phyloP scores from a whole-genome alignment of 208 protist genomes.

The Trypanosoma congolense region DNA sequence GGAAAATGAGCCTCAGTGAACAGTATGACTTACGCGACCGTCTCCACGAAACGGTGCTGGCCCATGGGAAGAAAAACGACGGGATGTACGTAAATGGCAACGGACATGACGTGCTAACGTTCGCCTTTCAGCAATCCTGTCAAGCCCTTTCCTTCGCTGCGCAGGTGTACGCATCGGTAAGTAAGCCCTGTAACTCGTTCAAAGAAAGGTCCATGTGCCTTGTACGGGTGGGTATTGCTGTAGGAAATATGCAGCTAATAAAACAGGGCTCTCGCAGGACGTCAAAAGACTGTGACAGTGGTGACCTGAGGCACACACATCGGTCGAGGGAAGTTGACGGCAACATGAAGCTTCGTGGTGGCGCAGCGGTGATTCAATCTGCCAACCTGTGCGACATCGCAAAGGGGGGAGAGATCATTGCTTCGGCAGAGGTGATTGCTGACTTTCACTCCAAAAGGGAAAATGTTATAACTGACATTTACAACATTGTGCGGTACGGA shows the following conservation, averaged over 20 bases:
- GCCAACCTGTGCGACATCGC: constrained; percentile 68
- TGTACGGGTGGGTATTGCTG: constrained; percentile 56
- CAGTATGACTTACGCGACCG: constrained; percentile 39
- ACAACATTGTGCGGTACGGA: constrained; percentile 70
- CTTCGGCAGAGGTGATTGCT: constrained; percentile 63
- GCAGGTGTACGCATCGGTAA: constrained; percentile 68
- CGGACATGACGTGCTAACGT: constrained; percentile 69
- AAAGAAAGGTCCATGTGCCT: constrained; percentile 45
- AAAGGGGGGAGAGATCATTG: constrained; percentile 66
- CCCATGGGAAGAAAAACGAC: constrained; percentile 48
- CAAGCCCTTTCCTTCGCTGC: constrained; percentile 71
- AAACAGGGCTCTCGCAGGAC: background rate
- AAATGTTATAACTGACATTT: constrained; percentile 67
- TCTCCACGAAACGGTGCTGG: constrained; percentile 42
- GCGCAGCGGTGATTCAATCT: constrained; percentile 59
- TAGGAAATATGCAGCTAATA: constrained; percentile 9
- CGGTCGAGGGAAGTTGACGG: too few relatives aligned
- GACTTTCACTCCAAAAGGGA: constrained; percentile 62
- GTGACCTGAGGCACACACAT: too few relatives aligned
- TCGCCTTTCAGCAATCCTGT: constrained; percentile 76
- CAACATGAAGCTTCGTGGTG: constrained; percentile 10
- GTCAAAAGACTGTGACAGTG: background rate
- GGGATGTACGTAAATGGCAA: constrained; percentile 85
- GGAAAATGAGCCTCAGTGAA: constrained; percentile 41
- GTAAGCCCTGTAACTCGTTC: constrained; percentile 25